Conservation (phyloP, 108 stramenopile species). For the Cyclotella baltica region DNA sequence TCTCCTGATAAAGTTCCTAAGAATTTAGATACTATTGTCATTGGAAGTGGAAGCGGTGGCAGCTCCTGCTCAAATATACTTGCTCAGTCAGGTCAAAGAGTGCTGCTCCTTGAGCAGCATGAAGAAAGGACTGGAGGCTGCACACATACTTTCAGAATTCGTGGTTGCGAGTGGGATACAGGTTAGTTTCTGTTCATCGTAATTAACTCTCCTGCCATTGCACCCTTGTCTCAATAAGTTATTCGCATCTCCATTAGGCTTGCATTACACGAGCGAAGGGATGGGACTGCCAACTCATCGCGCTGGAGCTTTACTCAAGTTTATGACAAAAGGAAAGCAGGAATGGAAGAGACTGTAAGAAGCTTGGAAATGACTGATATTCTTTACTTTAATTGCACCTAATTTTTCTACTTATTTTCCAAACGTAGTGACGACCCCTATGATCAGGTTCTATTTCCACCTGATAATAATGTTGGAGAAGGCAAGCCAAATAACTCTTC, state of each 20-base stretch:
- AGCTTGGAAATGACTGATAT: too few relatives aligned
- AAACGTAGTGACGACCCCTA: conserved; percentile 53
- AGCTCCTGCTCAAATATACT: conserved; percentile 66
- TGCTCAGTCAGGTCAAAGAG: conserved; percentile 64
- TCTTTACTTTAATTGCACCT: background rate
- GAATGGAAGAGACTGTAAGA: conserved; percentile 54
- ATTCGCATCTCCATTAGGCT: too few relatives aligned
- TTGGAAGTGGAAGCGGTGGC: conserved; percentile 77
- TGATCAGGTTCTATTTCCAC: conserved; percentile 62
- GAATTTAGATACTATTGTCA: conserved; percentile 69
- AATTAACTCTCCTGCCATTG: too few relatives aligned
- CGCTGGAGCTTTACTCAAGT: conserved; percentile 61
- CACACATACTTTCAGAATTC: conserved; percentile 57
- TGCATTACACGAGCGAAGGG: conserved; percentile 59
- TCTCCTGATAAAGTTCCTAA: conserved; percentile 48
- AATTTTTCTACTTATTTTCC: background rate
- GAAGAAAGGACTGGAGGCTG: conserved; percentile 63
- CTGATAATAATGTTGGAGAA: conserved; percentile 31
- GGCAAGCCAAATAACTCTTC: conserved; percentile 44
- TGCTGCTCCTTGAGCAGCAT: conserved; percentile 79
- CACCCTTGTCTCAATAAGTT: too few relatives aligned
- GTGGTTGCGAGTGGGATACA: conserved; percentile 63
- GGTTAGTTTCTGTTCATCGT: too few relatives aligned
- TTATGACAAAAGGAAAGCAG: conserved; percentile 61
- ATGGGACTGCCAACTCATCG: conserved; percentile 53